Evolutionary conservation across 257 asterid species (phyloP).

Genomic region (Solanum etuberosum): DNA sequence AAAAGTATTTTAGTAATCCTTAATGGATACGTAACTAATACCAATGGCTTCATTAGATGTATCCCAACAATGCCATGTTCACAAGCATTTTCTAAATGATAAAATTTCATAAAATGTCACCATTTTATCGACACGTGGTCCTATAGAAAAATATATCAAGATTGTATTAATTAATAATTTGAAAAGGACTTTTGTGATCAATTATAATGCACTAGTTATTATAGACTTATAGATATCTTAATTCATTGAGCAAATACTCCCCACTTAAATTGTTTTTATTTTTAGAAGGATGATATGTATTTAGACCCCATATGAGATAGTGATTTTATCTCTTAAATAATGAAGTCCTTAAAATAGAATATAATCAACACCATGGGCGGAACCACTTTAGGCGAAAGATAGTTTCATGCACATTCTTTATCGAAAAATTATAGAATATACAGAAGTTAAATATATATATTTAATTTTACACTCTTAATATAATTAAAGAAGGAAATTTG

Average conservation of each 20-base stretch:
- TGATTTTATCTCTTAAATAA: neutral
- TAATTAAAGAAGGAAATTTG: rapidly evolving
- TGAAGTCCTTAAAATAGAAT: neutral
- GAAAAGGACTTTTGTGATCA: neutral
- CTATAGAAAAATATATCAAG: neutral
- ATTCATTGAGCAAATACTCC: neutral
- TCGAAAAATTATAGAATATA: neutral
- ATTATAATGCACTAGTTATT: neutral
- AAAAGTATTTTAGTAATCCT: neutral
- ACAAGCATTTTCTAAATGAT: neutral
- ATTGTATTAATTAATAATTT: neutral
- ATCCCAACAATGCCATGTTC: neutral
- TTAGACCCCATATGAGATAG: neutral
- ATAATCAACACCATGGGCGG: neutral
- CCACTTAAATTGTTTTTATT: neutral
- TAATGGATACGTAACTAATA: neutral
- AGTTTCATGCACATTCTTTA: neutral
- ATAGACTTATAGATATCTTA: neutral
- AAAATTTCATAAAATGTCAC: too few species aligned
- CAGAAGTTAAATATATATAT: neutral
- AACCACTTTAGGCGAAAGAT: neutral
- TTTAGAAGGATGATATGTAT: neutral
- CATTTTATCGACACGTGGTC: neutral
- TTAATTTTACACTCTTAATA: neutral
- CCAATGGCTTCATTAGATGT: neutral